Percentiles rank a stretch among this genome's conserved stretches.
Evolutionary conservation across 306 rosid genomes (phyloP).

Genomic region (Cicer yamashitae): DNA sequence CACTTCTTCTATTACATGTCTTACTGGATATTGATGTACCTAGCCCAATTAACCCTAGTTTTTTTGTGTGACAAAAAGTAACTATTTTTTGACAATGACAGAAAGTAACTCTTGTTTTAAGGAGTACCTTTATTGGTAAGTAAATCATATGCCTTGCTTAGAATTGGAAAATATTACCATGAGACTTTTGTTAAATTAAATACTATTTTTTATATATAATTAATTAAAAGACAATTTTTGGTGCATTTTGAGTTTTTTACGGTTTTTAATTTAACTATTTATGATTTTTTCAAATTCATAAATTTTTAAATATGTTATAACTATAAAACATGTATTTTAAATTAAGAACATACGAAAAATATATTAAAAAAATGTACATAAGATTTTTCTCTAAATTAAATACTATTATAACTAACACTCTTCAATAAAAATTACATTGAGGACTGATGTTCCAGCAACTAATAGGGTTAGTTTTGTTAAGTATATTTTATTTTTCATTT

Average conservation of each 20-base stretch:
- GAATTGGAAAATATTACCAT: background rate
- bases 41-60: constrained; percentile 30
- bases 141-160: background rate
- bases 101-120: constrained; percentile 43
- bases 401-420: background rate
- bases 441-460: constrained; percentile 53
- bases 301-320: too few relatives aligned
- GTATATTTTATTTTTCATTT: background rate
- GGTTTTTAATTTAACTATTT: too few relatives aligned
- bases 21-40: constrained; percentile 55
- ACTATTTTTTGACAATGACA: too few relatives aligned
- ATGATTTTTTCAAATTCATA: too few relatives aligned
- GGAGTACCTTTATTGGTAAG: constrained; percentile 57
- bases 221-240: too few relatives aligned
- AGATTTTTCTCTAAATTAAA: too few relatives aligned
- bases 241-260: too few relatives aligned
- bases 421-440: constrained; percentile 42
- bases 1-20: background rate
- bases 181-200: background rate
- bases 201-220: too few relatives aligned
- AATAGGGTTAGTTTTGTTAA: constrained; percentile 42
- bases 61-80: too few relatives aligned
- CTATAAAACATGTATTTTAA: too few relatives aligned
- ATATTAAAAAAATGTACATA: too few relatives aligned
- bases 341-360: too few relatives aligned